These are phyloP conservation scores for Podila epigama DNA, from an alignment of 192 early-diverging fungal genomes.

Conservation along the genomic window DNA sequence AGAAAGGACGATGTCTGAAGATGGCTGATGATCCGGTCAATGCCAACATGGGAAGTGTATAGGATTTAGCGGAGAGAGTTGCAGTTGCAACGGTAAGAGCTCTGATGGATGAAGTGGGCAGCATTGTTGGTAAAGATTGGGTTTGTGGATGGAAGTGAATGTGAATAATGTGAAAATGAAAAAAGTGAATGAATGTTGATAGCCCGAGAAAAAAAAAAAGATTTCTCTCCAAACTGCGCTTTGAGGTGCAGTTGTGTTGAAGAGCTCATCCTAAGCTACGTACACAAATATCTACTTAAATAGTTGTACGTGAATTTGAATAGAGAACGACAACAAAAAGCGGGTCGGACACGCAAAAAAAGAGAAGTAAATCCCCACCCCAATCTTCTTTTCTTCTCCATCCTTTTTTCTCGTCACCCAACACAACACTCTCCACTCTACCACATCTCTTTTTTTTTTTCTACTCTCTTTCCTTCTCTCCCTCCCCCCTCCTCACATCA, in stretches of 20 bases:
- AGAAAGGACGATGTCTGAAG: no score
- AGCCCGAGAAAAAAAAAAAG: no score
- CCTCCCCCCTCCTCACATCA: constrained; percentile 20
- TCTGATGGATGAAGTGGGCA: no score
- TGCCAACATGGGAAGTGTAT: not conserved
- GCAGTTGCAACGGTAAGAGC: no score
- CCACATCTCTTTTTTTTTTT: constrained; percentile 1
- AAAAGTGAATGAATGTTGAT: no score
- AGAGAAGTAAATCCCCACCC: no score
- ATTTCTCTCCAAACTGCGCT: no score
- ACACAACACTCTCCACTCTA: not conserved
- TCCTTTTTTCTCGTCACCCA: not conserved
- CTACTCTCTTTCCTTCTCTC: constrained; percentile 4
- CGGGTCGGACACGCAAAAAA: no score
- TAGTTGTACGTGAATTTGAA: constrained; percentile 1
- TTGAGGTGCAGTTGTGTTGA: not conserved
- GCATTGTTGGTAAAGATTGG: no score
- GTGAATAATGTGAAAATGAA: not conserved
- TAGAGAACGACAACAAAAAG: no score
- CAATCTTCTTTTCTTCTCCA: no score
- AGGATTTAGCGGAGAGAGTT: not conserved
- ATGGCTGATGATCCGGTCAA: not conserved
- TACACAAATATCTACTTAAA: not conserved
- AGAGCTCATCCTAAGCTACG: not conserved
- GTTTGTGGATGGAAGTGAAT: not conserved